A percentile compares a stretch with the other conserved stretches of the same genome.
These are phyloP conservation scores for Davidsoniella virescens DNA, from an alignment of 2,329 filamentous ascomycete genomes.

Conservation along the genomic window DNA sequence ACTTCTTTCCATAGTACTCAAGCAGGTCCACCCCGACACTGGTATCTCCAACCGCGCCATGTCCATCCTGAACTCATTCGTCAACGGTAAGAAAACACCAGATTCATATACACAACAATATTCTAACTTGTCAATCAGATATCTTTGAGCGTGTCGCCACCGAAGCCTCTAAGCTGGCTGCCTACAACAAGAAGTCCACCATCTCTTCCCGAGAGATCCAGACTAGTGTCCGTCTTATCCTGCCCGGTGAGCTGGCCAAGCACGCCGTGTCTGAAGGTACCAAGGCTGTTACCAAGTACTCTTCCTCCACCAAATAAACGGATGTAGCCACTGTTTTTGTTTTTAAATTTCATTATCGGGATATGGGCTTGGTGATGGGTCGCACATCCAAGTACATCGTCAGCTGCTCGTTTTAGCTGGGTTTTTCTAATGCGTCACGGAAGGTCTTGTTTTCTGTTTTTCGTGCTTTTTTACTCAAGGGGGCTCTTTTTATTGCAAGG, in stretches of 20 bases:
- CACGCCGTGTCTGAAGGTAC: constrained; percentile 98
- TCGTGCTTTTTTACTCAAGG: constrained; percentile 34
- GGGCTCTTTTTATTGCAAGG: constrained; percentile 42
- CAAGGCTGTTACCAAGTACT: constrained; percentile 99
- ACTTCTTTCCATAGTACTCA: constrained; percentile 53
- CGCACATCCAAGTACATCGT: constrained; percentile 22
- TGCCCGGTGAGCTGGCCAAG: constrained; percentile 97
- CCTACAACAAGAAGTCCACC: constrained; percentile 99
- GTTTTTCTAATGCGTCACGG: constrained; percentile 59
- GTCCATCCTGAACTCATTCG: constrained; percentile 99
- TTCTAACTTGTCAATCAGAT: constrained; percentile 37
- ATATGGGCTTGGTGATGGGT: constrained; percentile 36
- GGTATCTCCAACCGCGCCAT: constrained; percentile 99
- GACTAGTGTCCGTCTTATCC: constrained; percentile 92
- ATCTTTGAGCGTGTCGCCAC: constrained; percentile 99
- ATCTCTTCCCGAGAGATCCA: constrained; percentile 99
- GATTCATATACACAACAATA: neutral
- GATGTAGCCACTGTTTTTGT: constrained; percentile 27
- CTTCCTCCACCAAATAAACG: constrained; percentile 92
- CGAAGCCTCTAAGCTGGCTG: constrained; percentile 95
- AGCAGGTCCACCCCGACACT: constrained; percentile 99
- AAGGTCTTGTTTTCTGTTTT: constrained; percentile 38
- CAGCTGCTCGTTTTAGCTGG: constrained; percentile 25
- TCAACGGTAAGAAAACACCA: constrained; percentile 84
- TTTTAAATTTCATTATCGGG: constrained; percentile 38